A percentile compares a stretch with the other conserved stretches of the same genome.
These are phyloP conservation scores for Colletotrichum graminicola DNA, from an alignment of 2,329 filamentous ascomycete species.

Conservation along the genomic window DNA sequence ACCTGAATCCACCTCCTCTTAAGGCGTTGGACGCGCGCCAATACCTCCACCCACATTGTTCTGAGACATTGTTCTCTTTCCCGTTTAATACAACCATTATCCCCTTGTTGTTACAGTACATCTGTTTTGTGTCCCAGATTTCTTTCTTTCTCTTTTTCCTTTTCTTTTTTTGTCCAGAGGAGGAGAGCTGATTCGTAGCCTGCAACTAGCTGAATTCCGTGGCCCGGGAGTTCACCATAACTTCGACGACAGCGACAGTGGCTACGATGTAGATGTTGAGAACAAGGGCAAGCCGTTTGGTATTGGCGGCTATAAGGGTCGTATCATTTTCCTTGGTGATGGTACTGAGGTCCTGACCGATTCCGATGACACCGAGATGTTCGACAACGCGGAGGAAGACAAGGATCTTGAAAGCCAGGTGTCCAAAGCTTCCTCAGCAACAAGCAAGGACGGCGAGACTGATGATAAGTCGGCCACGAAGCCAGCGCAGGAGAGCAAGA, in stretches of 20 bases:
- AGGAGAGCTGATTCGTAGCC: slow-evolving; percentile 42
- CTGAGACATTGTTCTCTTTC: slow-evolving; percentile 35
- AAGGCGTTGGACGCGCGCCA: slow-evolving; percentile 38
- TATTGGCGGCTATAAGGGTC: slow-evolving; percentile 79
- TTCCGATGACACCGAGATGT: slow-evolving; percentile 92
- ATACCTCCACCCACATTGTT: slow-evolving; percentile 33
- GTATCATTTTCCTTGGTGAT: slow-evolving; percentile 95
- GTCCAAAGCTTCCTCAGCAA: slow-evolving; percentile 62
- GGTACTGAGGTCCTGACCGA: slow-evolving; percentile 93
- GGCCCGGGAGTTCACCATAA: slow-evolving; percentile 85
- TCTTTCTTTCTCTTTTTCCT: slow-evolving; percentile 22
- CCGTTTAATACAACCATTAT: slow-evolving; percentile 38
- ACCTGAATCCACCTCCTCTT: slow-evolving; percentile 43
- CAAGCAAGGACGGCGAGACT: slow-evolving; percentile 39
- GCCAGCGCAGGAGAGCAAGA: slow-evolving; percentile 41
- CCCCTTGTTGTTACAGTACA: slow-evolving; percentile 31
- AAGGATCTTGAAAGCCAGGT: slow-evolving; percentile 89
- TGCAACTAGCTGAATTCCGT: slow-evolving; percentile 79
- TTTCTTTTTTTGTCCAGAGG: slow-evolving; percentile 29
- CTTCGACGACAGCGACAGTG: slow-evolving; percentile 83
- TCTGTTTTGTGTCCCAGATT: slow-evolving; percentile 31
- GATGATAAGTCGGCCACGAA: slow-evolving; percentile 47
- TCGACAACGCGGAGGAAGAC: slow-evolving; percentile 87
- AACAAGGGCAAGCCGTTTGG: slow-evolving; percentile 73
- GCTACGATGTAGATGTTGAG: slow-evolving; percentile 81